Evolutionary conservation across 768 basidiomycete species (phyloP).

Genomic region (Amanita pallidorosea): DNA sequence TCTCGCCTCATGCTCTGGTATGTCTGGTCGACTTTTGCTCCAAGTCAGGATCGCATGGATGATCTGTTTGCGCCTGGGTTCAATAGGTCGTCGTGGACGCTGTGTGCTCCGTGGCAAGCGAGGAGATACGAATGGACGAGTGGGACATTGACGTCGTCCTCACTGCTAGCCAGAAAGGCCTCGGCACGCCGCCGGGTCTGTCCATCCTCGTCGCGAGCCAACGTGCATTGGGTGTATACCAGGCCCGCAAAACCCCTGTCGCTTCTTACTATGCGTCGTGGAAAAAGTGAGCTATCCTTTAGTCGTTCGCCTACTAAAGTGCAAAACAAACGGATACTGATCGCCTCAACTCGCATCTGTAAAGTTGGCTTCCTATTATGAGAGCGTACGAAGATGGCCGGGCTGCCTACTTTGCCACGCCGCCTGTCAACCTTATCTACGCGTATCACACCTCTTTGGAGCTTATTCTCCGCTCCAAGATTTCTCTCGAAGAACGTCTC

Average conservation of each 20-base stretch:
- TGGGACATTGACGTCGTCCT: constrained; percentile 90
- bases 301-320: not conserved
- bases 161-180: constrained; percentile 84
- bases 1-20: constrained; percentile 83
- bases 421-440: constrained; percentile 90
- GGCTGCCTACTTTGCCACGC: constrained; percentile 89
- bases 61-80: not conserved
- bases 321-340: not conserved
- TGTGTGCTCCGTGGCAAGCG: constrained; percentile 95
- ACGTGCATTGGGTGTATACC: constrained; percentile 64
- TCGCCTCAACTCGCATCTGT: too few species aligned
- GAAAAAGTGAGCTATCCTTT: constrained; percentile 49
- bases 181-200: constrained; percentile 88
- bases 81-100: constrained; percentile 79
- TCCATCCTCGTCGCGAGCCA: constrained; percentile 78
- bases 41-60: not conserved
- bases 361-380: constrained; percentile 90
- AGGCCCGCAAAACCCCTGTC: constrained; percentile 51
- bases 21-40: constrained; percentile 8
- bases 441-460: constrained; percentile 78
- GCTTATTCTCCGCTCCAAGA: constrained; percentile 48
- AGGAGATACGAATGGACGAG: constrained; percentile 88
- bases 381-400: constrained; percentile 76
- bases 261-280: constrained; percentile 83
- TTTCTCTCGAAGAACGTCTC: constrained; percentile 74